Percentiles rank a stretch among this genome's conserved stretches.
Evolutionary conservation across 306 rosid species (phyloP).

Genomic region (Fagus sylvatica): DNA sequence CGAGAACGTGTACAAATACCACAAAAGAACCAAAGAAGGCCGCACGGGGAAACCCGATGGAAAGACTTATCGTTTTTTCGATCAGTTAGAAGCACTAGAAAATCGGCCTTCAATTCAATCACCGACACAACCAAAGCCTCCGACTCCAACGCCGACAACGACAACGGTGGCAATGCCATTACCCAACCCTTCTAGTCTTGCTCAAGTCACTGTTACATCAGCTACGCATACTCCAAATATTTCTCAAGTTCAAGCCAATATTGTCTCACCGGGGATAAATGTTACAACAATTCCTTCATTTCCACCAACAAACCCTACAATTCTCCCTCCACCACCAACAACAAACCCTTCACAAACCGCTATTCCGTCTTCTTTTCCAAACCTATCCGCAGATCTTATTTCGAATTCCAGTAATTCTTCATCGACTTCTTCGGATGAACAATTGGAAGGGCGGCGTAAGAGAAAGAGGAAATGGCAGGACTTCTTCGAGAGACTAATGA

Average conservation of each 20-base stretch:
- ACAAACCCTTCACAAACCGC: slow-evolving; percentile 11
- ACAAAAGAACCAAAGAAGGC: slow-evolving; percentile 88
- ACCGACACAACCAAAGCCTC: slow-evolving; percentile 14
- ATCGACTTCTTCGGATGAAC: slow-evolving; percentile 69
- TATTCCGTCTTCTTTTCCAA: slow-evolving; percentile 30
- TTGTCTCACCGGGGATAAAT: slow-evolving; percentile 20
- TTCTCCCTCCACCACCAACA: slow-evolving; percentile 27
- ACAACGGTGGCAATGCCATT: slow-evolving; percentile 25
- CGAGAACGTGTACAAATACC: slow-evolving; percentile 95
- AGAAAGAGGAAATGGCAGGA: slow-evolving; percentile 90
- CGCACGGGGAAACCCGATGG: slow-evolving; percentile 86
- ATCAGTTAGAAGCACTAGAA: slow-evolving; percentile 78
- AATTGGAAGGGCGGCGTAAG: slow-evolving; percentile 39
- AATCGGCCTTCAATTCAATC: slow-evolving; percentile 40
- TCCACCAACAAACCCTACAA: slow-evolving; percentile 42
- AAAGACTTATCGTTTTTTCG: slow-evolving; percentile 78
- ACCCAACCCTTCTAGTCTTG: slow-evolving; percentile 3
- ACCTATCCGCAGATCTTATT: slow-evolving; percentile 37
- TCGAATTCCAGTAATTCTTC: slow-evolving; percentile 58
- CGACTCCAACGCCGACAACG: slow-evolving; percentile 18
- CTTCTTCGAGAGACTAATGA: slow-evolving; percentile 73
- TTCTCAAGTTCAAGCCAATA: slow-evolving; percentile 42
- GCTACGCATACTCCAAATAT: slow-evolving; percentile 14
- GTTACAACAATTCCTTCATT: slow-evolving; percentile 35
- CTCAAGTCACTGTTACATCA: slow-evolving; percentile 57